Evolutionary conservation across 2,329 filamentous ascomycete species (phyloP).

Genomic region (Ceratocystis destructans): DNA sequence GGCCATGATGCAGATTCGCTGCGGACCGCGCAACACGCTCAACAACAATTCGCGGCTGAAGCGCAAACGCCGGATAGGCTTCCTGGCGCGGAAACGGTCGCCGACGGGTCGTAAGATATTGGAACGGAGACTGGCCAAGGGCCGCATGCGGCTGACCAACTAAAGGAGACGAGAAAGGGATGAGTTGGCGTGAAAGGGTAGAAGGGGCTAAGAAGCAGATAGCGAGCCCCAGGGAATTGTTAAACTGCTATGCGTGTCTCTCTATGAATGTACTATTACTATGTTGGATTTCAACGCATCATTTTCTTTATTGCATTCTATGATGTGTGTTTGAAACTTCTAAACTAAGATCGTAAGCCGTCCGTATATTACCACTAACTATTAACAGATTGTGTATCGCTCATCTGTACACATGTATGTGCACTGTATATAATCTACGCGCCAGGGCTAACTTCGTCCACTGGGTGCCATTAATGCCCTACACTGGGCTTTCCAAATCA

Average conservation of each 20-base stretch:
- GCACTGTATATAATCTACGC: background rate
- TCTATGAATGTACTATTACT: constrained; percentile 14
- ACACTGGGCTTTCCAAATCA: constrained; percentile 13
- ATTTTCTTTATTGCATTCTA: background rate
- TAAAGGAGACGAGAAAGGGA: background rate
- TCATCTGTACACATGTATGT: background rate
- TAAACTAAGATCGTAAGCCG: background rate
- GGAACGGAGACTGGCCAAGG: constrained; percentile 39
- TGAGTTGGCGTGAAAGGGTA: too few relatives aligned
- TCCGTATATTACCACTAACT: constrained; percentile 5
- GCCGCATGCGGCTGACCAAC: constrained; percentile 26
- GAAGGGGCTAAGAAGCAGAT: too few relatives aligned
- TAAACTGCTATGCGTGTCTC: background rate
- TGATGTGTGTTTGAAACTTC: background rate
- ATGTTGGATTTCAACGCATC: constrained; percentile 8
- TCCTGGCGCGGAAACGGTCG: constrained; percentile 37
- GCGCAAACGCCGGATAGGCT: constrained; percentile 47
- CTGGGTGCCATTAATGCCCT: background rate
- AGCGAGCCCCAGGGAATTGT: background rate
- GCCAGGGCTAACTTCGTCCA: background rate
- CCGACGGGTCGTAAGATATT: constrained; percentile 41
- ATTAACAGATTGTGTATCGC: background rate
- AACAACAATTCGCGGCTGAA: constrained; percentile 39
- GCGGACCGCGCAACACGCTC: constrained; percentile 46
- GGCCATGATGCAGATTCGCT: constrained; percentile 39